Evolutionary conservation across 139 green algal genomes (phyloP), one percentile per base, ranked within the genome.

Genomic region (Diplosphaera chodatii): DNA sequence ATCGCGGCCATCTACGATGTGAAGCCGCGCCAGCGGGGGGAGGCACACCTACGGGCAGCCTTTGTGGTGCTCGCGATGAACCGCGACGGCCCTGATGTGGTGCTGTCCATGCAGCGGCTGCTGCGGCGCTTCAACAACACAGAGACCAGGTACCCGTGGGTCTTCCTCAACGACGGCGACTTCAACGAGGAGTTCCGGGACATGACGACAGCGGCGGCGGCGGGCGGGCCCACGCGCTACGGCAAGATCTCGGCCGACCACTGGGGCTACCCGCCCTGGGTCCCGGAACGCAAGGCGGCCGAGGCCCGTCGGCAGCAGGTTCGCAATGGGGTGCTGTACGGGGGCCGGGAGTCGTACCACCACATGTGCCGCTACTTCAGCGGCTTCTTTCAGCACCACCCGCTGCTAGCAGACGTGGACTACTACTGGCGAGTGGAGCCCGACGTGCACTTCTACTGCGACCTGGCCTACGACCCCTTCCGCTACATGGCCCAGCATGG

Each of bases 361-460:
- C 74, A 76, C 68, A 82, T 82, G 77, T 82, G 77, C 72, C 64
- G 77, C 22, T 83, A 74, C 67, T 80, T 72, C 67, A 70, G 37
- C 23, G 77, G 77, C 27, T 82, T 82, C 66, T 79, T 82, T 29
- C 68, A 77, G 27, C 55, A 69, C 55, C 77, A 82, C 40, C 77
- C 77, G 4, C 69, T 82, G 40, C 69, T 82, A 33, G 40, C n/a
- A 23, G 69, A 71, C 28, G 77, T 77, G 65, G 77, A 82, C 40
- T 82, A 67, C 40, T 82, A 79, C 69, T 82, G 77, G 78, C 74
- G 78, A 21, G 74, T 83, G 41, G 78, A 83, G 67, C 78, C 78
- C 20, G 74, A 73, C 18, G 78, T 83, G 8, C 48, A 75, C 62
- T 83, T 78, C 70, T 75, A 76, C 40, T 83, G 78, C 40, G 73